Evolutionary conservation across 2,329 filamentous ascomycete species (phyloP).

Genomic region (Fusarium sp.): DNA sequence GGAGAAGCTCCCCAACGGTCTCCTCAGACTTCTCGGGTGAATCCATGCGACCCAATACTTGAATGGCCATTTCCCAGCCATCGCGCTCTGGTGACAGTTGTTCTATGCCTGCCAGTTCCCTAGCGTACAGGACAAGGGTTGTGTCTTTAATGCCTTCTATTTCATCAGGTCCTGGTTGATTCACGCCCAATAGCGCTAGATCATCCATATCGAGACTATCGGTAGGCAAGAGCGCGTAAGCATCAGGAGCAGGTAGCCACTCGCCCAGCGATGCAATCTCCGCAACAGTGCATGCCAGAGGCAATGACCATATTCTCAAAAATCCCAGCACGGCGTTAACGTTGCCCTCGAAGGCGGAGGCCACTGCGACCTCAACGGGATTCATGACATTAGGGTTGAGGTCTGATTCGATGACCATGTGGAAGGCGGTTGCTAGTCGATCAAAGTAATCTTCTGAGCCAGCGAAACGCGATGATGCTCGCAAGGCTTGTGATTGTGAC

Average conservation of each 20-base stretch:
- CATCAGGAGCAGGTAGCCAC: slow-evolving; percentile 73
- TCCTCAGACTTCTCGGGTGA: slow-evolving; percentile 77
- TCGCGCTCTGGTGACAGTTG: slow-evolving; percentile 66
- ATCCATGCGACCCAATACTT: slow-evolving; percentile 85
- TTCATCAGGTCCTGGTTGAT: slow-evolving; percentile 68
- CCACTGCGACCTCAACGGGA: slow-evolving; percentile 83
- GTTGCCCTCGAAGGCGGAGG: slow-evolving; percentile 85
- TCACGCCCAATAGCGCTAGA: slow-evolving; percentile 82
- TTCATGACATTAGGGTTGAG: slow-evolving; percentile 83
- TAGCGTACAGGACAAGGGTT: slow-evolving; percentile 81
- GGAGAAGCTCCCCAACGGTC: slow-evolving; percentile 79
- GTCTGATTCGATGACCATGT: slow-evolving; percentile 74
- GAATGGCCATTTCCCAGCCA: slow-evolving; percentile 91
- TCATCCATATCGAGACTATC: slow-evolving; percentile 84
- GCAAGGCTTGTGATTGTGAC: slow-evolving; percentile 56
- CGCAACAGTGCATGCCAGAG: slow-evolving; percentile 80
- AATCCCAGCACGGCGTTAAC: slow-evolving; percentile 80
- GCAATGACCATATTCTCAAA: slow-evolving; percentile 83
- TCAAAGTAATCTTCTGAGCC: slow-evolving; percentile 78
- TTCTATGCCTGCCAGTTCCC: slow-evolving; percentile 70
- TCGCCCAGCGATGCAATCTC: slow-evolving; percentile 86
- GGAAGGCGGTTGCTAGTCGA: slow-evolving; percentile 78
- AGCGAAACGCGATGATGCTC: slow-evolving; percentile 58
- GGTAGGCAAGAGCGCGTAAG: slow-evolving; percentile 63
- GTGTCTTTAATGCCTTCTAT: slow-evolving; percentile 80